Base-by-base conservation (phyloP, 768 basidiomycete species). In the Mycena capillaripes region DNA sequence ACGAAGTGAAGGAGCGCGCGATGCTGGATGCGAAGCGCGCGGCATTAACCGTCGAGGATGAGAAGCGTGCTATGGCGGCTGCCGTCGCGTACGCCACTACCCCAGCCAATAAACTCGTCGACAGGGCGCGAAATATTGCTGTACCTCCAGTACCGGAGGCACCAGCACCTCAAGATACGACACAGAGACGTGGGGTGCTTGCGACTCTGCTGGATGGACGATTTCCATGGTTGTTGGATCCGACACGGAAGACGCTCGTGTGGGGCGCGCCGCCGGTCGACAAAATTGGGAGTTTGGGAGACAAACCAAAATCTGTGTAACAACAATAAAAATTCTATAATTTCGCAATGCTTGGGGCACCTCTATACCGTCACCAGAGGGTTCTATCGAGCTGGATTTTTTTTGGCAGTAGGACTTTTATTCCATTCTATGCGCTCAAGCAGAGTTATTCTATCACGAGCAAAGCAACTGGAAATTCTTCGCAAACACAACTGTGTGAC, bases 181-280 rank as follows among this genome's bases (percentile, higher is more conserved):
- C 62, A n/a, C 72, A 72, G 36, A 74, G 78, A 8, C 80, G 85
- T 50, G 91, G 91, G 14, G 68, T 92, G 27, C 79, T 92, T 23
- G 81, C 79, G 8, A 81, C 82, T 25, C 66, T 85, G 25, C 76
- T 89, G 30, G 87, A 87, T 36, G 75, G 79, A 56, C 80, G 82
- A 17, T 87, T 87, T 56, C 91, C 91, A 3, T 74, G 80, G 55
- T 75, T 92, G 36, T 78, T 92, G 48, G 92, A 94, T 76, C 92
- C 92, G 12, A 79, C 84, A 72, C 82, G 79, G 44, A 92, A 91
- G 80, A 92, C 91, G 0, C 75, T 93, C 7, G 88, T 95, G 4
- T 92, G 90, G 90, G 91, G 91, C 36, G 93, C 94, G 30, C 93
- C 93, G 7, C 83, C 90, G 0, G 85, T 94, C 62, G 92, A 94